phyloP scores from a whole-genome alignment of 192 early-diverging fungal genomes.

The Bifiguratus adelaidae region DNA sequence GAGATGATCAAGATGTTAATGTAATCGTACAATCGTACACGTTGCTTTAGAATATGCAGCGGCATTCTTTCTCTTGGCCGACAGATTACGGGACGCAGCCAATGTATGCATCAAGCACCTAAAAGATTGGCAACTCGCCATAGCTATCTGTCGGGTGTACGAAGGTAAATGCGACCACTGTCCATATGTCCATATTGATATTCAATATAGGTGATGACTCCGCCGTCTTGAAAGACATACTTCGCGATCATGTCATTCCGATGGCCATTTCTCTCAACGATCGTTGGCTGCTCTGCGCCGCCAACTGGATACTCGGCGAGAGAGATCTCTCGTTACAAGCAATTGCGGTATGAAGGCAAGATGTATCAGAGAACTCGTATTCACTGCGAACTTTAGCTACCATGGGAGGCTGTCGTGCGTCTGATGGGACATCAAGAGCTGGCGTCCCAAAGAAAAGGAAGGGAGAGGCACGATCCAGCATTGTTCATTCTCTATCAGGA shows the following conservation, averaged over 20 bases:
- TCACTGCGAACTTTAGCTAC: too few species aligned
- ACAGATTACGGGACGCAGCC: constrained; percentile 80
- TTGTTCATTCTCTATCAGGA: constrained; percentile 62
- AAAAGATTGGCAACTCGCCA: constrained; percentile 86
- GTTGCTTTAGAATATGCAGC: constrained; percentile 70
- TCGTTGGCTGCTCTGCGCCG: constrained; percentile 49
- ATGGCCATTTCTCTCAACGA: constrained; percentile 42
- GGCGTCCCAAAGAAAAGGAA: not conserved
- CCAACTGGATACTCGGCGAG: constrained; percentile 45
- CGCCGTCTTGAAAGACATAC: constrained; percentile 37
- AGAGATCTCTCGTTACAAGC: constrained; percentile 45
- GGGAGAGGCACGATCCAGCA: constrained; percentile 44
- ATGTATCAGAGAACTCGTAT: too few species aligned
- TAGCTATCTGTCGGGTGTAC: constrained; percentile 82
- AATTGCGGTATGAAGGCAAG: constrained; percentile 31
- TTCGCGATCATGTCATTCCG: constrained; percentile 37
- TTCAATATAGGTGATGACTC: constrained; percentile 41
- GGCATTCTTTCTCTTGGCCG: constrained; percentile 89
- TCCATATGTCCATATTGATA: not conserved
- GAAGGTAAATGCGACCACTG: constrained; percentile 62
- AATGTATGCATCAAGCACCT: constrained; percentile 88
- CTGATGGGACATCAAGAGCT: too few species aligned
- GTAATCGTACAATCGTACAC: not conserved
- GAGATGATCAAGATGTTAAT: not conserved
- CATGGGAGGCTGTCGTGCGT: too few species aligned